Base-by-base conservation (phyloP, 257 asterid species). In the Solanum ossicruentum region DNA sequence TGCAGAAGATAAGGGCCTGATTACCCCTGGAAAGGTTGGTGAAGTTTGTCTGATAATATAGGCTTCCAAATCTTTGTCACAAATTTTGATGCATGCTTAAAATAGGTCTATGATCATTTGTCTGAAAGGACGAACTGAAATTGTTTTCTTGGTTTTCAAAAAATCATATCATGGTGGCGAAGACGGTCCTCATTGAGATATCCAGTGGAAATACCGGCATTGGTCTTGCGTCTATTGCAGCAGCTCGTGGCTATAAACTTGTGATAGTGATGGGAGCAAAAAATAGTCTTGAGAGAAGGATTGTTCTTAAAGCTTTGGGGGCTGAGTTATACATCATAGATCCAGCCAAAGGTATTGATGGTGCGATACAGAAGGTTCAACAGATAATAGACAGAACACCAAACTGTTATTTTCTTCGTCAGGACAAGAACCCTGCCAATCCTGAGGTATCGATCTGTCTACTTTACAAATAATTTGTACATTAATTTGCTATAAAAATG, bases 151-250 rank as follows among this genome's bases (percentile, higher is more conserved):
- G 73, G 12, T 83, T 83, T 67, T 52, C 39, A 67, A 83, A 83
- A 36, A 17, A 16, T 28, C 49, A 65, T 49, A 83, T 36, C 6
- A 39, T 87, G 79, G 80, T 83, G 83, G 82, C 52, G 65, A 69
- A 90, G 91, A 86, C 89, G n/a, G 88, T 89, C 65, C 91, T 90
- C 12, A 6, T 90, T 45, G 93, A 90, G 84, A 79, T 63, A 23
- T 86, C 93, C 36, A 69, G 93, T 78, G 93, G 91, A n/a, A 90
- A 90, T 86, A 90, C 91, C 5, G 93, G 91, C 47, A 89, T 90
- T 67, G 93, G 90, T 81, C 93, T 90, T 58, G 93, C 91, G 3
- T 90, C 67, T 75, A 28, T 90, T 83, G 93, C 93, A 0, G 90
- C 89, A 65, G 57, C 88, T 56, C 85, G 75, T 84, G 93, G 93